Base-by-base conservation (phyloP, 139 green algal species). In the Volvox reticuliferus region DNA sequence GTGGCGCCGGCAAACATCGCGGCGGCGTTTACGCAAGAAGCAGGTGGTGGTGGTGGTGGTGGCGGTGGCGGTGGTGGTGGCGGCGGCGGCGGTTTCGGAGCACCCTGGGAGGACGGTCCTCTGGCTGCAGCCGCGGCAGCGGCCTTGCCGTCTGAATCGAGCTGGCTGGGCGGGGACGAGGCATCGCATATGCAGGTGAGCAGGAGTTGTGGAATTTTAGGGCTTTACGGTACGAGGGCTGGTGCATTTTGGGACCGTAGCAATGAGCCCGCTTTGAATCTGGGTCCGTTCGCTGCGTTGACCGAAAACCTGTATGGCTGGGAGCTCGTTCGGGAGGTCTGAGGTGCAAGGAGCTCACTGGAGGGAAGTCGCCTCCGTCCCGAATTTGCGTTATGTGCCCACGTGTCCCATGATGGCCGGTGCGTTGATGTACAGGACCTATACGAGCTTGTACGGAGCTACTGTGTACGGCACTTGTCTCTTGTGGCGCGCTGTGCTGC, bases 101-200 rank as follows among this genome's bases (percentile, higher is more conserved):
- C 71, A 35, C 28, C 71, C 44, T 55, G 44, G 44, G 44, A 55
- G 44, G 44, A 9, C 44, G 44, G 44, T 55, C 9, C 44, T 55
- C 44, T 55, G 71, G 21, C 71, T n/a, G 71, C 71, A 30, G 71
- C 71, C 30, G 21, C 21, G 71, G 21, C 21, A 30, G 71, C 71
- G 71, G 71, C 71, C 3, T 14, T 1, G 71, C 16, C 6, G 71
- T 17, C 44, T 20, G 35, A 12, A 12, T 26, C 44, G 12, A 89
- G 67, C 44, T 89, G 85, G 85, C 28, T 89, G 44, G 71, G 85
- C 16, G 71, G 82, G 19, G 85, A 89, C n/a, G 85, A 89, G 37
- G 85, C 71, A 1, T 22, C 32, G 85, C 85, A 82, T 12, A 73
- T 89, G 85, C 69, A 75, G 85, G 85, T 89, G 83, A 6, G 83